Base-by-base conservation (phyloP, 2,329 filamentous ascomycete species). In the Westerdykella ornata region DNA sequence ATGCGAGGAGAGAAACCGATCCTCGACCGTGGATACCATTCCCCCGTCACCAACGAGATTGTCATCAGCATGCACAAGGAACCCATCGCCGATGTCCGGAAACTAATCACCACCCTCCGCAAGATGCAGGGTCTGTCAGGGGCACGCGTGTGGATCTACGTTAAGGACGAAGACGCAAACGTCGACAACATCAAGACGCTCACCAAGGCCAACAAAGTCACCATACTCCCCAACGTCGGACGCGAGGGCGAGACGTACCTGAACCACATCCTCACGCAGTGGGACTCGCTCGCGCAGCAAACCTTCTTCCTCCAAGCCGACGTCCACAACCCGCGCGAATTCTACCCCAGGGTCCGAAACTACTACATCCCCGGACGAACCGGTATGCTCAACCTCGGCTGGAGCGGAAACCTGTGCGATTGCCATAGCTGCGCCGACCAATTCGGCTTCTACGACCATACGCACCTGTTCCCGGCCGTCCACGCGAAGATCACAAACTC, bases 221-320 rank as follows among this genome's bases (percentile, higher is more conserved):
- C 49, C 11, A 40, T 46, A 8, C 43, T 61, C 2, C 54, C 53
- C 4, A 74, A 74, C 39, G 45, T 64, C 22, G 72, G 72, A 16
- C 63, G 72, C 28, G 67, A 72, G 49, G 63, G 67, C 14, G 69
- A 68, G 7, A 70, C 70, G 3, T 74, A 70, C 52, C 63, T 75
- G 3, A 54, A 67, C 44, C 72, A 75, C 46, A 72, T 74, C 26
- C 42, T 71, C 3, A 53, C 47, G 12, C 43, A 57, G 32, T 75
- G 68, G 67, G 65, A 72, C 29, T 50, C 49, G 16, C 62, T 75
- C 3, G 66, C 71, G 9, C 57, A 42, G 11, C 70, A 74, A 37
- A 73, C 70, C 0, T 45, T 74, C 18, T 75, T 75, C 56, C 56
- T 74, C 5, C 71, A 74, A 55, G 71, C 70, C 3, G 62, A 63